These are phyloP conservation scores for Poteriospumella lacustris DNA, from an alignment of 108 stramenopile genomes.

Conservation along the genomic window DNA sequence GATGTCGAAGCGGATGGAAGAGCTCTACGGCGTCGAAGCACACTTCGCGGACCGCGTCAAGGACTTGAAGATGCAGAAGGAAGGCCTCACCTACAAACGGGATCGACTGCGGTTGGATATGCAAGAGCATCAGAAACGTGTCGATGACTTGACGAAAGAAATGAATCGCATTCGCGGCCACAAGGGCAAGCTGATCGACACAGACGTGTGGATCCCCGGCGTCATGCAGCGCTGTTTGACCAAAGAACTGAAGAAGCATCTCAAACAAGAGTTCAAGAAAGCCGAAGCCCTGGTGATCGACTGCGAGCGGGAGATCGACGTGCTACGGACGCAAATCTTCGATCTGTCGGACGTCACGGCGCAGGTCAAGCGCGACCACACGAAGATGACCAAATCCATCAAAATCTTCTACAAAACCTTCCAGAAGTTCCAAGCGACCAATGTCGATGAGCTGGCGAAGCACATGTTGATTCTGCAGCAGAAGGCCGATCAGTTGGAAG, in stretches of 20 bases:
- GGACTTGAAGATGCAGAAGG: slow-evolving; percentile 1
- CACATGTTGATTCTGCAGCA: background rate
- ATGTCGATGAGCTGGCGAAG: background rate
- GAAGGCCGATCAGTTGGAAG: background rate
- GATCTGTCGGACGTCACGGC: background rate
- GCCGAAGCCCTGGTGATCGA: background rate
- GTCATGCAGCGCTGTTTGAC: slow-evolving; percentile 36
- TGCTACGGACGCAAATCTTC: background rate
- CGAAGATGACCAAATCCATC: background rate
- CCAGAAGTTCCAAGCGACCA: background rate
- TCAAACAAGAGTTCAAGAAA: slow-evolving; percentile 16
- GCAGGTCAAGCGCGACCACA: background rate
- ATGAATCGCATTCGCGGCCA: slow-evolving; percentile 20
- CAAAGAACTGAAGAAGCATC: slow-evolving; percentile 29
- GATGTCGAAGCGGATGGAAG: slow-evolving; percentile 8
- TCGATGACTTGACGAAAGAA: background rate
- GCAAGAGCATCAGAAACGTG: background rate
- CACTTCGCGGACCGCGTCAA: background rate
- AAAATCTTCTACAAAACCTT: background rate
- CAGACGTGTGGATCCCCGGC: slow-evolving; percentile 39
- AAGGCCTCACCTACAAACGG: background rate
- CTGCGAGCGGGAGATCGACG: background rate
- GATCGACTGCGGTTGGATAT: background rate
- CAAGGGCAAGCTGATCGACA: slow-evolving; percentile 36
- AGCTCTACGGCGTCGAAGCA: background rate